Percentiles rank a stretch among this genome's conserved stretches.
phyloP scores from a whole-genome alignment of 2,329 filamentous ascomycete genomes.

The Berkeleyomyces rouxiae region DNA sequence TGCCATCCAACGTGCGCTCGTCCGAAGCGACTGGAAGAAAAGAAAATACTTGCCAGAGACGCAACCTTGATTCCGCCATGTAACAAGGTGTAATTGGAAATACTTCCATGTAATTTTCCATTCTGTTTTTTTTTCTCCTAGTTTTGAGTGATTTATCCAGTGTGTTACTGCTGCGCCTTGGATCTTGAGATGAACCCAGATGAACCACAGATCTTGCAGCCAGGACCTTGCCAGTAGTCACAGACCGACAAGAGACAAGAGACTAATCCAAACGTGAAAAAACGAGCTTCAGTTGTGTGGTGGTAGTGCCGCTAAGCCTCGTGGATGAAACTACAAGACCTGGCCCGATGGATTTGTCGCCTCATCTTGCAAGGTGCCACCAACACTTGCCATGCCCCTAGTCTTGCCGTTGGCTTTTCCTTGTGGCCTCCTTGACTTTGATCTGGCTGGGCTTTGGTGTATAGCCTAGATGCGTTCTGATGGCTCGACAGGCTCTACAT shows the following conservation, averaged over 20 bases:
- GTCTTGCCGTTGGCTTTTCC: no score
- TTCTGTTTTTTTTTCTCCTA: neutral
- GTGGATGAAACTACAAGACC: neutral
- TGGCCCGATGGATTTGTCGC: neutral
- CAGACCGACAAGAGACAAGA: no score
- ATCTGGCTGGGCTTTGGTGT: no score
- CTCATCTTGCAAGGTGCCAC: no score
- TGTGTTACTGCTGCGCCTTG: neutral
- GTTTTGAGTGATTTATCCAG: neutral
- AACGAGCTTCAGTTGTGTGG: neutral
- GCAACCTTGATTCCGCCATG: neutral
- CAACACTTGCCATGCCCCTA: no score
- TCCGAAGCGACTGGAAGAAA: neutral
- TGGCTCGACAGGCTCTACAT: no score
- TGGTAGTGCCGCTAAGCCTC: neutral
- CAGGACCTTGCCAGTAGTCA: no score
- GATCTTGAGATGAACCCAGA: neutral
- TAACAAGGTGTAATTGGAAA: no score
- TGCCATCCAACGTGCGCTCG: neutral
- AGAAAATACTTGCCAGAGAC: neutral
- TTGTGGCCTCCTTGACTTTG: no score
- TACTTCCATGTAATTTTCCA: neutral
- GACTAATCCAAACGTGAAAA: neutral
- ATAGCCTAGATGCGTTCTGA: no score
- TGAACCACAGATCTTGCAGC: neutral